Conservation (phyloP, 805 yeast genomes). For the Pichia californica region DNA sequence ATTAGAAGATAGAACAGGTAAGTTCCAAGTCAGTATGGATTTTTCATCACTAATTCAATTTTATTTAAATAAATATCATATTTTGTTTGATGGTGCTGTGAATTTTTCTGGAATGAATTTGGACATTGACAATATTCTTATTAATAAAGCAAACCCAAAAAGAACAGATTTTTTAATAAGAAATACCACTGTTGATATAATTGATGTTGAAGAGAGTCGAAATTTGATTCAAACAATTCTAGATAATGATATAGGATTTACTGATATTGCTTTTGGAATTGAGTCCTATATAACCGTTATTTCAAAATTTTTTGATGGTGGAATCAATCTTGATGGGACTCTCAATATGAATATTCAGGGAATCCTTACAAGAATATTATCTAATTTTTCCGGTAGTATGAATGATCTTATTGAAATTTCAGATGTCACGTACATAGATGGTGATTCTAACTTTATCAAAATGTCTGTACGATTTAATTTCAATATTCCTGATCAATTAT, state of each 20-base stretch:
- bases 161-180: too few species aligned
- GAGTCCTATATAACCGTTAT: neutral
- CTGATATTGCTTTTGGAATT: neutral
- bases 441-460: neutral
- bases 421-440: neutral
- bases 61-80: neutral
- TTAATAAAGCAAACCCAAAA: neutral
- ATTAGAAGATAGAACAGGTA: neutral
- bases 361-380: neutral
- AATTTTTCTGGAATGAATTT: neutral
- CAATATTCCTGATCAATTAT: neutral
- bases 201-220: neutral
- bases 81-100: neutral
- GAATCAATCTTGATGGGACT: too few species aligned
- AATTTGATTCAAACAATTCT: neutral
- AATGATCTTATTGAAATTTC: neutral
- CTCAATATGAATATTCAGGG: too few species aligned
- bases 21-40: neutral
- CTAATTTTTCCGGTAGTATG: too few species aligned
- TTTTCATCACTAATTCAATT: neutral
- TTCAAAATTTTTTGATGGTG: conserved; percentile 9
- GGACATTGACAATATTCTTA: neutral
- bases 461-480: neutral
- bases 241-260: neutral
- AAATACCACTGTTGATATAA: neutral